Evolutionary conservation across 192 early-diverging fungal species (phyloP).

Genomic region (Coemansia sp.): DNA sequence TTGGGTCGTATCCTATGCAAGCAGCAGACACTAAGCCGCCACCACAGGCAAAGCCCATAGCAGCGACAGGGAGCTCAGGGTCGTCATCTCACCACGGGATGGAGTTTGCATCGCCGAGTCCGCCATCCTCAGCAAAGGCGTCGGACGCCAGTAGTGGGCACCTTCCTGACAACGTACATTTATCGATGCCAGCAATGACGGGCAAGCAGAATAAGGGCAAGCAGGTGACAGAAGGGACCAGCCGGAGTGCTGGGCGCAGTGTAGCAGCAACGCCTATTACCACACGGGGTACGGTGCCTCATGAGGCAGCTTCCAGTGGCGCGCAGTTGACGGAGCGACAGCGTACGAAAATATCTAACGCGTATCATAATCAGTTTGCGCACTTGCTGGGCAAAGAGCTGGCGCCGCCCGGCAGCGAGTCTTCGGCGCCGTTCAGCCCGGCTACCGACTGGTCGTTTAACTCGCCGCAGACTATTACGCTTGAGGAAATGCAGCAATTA

Average conservation of each 20-base stretch:
- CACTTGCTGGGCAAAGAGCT: conserved; percentile 22
- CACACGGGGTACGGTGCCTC: neutral
- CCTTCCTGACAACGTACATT: conserved; percentile 39
- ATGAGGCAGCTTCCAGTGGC: neutral
- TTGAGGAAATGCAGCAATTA: conserved; percentile 39
- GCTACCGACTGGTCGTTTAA: conserved; percentile 35
- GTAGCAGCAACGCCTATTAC: conserved; percentile 16
- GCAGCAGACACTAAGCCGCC: neutral
- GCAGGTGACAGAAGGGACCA: neutral
- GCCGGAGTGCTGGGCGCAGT: conserved; percentile 35
- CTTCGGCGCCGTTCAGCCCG: conserved; percentile 28
- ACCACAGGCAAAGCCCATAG: neutral
- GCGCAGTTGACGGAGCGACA: conserved; percentile 18
- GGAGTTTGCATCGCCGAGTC: conserved; percentile 44
- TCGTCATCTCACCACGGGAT: conserved; percentile 33
- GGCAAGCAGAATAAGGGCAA: too few species aligned
- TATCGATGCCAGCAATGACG: conserved; percentile 41
- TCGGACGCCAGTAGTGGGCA: conserved; percentile 38
- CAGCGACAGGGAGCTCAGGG: conserved; percentile 28
- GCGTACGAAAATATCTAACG: conserved; percentile 21
- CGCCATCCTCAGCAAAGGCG: conserved; percentile 39
- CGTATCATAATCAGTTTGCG: conserved; percentile 48
- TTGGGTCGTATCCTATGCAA: conserved; percentile 19
- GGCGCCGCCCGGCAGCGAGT: conserved; percentile 8
- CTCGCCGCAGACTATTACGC: conserved; percentile 48